Evolutionary conservation across 257 asterid genomes (phyloP), one percentile per base, ranked within the genome.

Genomic region (Rhazya stricta): DNA sequence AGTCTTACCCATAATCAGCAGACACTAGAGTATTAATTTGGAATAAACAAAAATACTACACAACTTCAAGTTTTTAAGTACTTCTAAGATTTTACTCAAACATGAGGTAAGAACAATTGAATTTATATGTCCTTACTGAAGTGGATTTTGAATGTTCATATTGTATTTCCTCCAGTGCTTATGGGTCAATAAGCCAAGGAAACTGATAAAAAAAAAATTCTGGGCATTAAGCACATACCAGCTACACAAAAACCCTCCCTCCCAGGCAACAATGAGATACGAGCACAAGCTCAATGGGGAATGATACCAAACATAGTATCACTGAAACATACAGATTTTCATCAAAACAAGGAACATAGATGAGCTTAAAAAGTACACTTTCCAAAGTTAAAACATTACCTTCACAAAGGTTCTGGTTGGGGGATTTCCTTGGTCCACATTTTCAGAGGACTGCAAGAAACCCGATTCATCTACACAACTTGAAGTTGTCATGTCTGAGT

Each of bases 401-500:
- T 94, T 94, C 78, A 94, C 99, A 74, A 92, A 94, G 90, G 91
- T 91, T 84, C 89, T 76, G 4, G 85, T 67, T 13, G 81, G 76
- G 19, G 87, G 83, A 81, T 86, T 85, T 61, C 84, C 85, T 82
- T 85, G 96, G 81, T 89, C 97, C 87, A 82, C 89, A 68, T 92
- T 92, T 82, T 89, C 97, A 0, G 96, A 81, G 79, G 96, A 87
- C 84, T 87, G 97, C 88, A 94, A 81, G 86, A 89, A 94, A 77
- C 91, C 94, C 13, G 97, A 92, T 71, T 90, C 97, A 79, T 90
- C 97, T 15, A 90, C 88, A 86, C 97, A 89, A 83, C 93, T 91
- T 56, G 97, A 90, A 70, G 90, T 81, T 48, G 93, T 83, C 91
- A 92, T 80, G 86, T 87, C 95, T 5, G 97, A 81, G 79, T 83